phyloP scores from a whole-genome alignment of 75 land plant species.

The Cunninghamia lanceolata region DNA sequence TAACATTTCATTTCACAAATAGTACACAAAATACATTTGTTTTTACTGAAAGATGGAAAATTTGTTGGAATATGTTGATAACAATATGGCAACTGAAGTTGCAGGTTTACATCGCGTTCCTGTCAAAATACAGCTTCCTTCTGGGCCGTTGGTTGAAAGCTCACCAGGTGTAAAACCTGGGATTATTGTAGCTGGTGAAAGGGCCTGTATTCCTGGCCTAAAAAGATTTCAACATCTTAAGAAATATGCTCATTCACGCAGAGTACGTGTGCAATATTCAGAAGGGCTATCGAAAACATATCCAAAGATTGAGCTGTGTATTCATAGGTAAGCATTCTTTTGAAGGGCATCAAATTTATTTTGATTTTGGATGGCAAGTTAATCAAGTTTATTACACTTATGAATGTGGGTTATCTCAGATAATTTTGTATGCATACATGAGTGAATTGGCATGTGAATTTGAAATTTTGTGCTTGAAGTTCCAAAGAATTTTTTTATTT shows the following conservation, averaged over 20 bases:
- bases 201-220: constrained; percentile 54
- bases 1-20: background rate
- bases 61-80: background rate
- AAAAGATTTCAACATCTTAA: constrained; percentile 51
- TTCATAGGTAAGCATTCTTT: constrained; percentile 57
- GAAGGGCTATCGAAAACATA: constrained; percentile 26
- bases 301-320: constrained; percentile 61
- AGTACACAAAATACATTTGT: background rate
- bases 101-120: background rate
- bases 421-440: background rate
- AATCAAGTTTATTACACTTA: background rate
- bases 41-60: background rate
- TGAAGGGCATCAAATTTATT: background rate
- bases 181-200: constrained; percentile 38
- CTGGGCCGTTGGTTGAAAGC: constrained; percentile 32
- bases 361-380: background rate
- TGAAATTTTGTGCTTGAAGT: background rate
- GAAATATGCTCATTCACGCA: constrained; percentile 51
- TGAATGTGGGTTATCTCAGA: background rate
- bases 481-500: background rate
- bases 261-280: constrained; percentile 50
- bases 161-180: constrained; percentile 43
- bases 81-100: background rate
- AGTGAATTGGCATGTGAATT: background rate
- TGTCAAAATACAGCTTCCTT: constrained; percentile 15